Evolutionary conservation across 352 stramenopile genomes (phyloP).

Genomic region (Phytophthora ohioensis): DNA sequence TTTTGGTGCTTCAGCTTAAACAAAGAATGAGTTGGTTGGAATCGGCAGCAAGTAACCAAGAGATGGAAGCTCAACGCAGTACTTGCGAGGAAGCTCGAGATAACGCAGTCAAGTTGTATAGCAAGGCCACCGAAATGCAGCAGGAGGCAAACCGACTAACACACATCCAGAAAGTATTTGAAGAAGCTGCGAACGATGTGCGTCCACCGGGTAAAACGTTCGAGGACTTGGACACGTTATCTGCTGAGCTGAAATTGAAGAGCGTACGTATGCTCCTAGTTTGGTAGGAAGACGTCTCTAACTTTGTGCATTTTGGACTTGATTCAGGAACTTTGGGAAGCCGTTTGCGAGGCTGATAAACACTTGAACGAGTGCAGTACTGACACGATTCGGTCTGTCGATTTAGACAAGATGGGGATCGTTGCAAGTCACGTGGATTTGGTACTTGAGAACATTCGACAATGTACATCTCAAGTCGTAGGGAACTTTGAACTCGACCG

Average conservation of each 20-base stretch:
- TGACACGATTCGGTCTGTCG: constrained; percentile 53
- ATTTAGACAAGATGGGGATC: constrained; percentile 48
- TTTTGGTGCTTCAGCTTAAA: constrained; percentile 16
- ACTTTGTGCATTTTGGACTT: not conserved
- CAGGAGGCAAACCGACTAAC: constrained; percentile 40
- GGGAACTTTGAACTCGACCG: constrained; percentile 42
- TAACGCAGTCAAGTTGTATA: constrained; percentile 35
- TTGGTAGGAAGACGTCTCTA: too few relatives aligned
- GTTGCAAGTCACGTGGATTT: constrained; percentile 32
- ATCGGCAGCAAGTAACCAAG: constrained; percentile 40
- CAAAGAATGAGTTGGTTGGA: constrained; percentile 38
- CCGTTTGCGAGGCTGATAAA: constrained; percentile 56
- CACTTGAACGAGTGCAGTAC: constrained; percentile 47
- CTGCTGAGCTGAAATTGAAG: constrained; percentile 59
- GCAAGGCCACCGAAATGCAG: constrained; percentile 38
- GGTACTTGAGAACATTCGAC: constrained; percentile 33
- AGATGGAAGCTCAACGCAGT: constrained; percentile 42
- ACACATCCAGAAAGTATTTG: constrained; percentile 53
- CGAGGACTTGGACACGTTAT: constrained; percentile 41
- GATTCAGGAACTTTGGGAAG: constrained; percentile 61
- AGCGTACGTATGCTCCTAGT: constrained; percentile 31
- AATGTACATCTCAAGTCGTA: constrained; percentile 11
- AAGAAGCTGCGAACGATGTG: constrained; percentile 42
- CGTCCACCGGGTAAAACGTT: constrained; percentile 49
- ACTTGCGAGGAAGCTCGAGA: constrained; percentile 44